A percentile compares a stretch with the other conserved stretches of the same genome.
Conservation (phyloP, 148 eudicot genomes). For the Polygonum aviculare region DNA sequence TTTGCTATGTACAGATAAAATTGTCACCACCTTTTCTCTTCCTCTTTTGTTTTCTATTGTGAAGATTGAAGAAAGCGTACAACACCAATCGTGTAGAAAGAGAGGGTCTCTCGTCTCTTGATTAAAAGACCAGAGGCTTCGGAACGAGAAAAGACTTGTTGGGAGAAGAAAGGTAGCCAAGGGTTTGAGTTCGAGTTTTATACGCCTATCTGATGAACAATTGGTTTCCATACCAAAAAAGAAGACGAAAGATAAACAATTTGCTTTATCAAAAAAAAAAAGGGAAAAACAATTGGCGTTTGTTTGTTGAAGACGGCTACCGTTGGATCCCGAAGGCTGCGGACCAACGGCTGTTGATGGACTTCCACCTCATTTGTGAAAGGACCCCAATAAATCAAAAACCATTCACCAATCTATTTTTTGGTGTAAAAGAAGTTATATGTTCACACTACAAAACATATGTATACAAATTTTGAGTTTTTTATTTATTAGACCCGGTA, state of each 20-base stretch:
- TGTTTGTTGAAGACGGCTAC: background rate
- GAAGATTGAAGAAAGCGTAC: background rate
- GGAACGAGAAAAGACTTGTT: constrained; percentile 2
- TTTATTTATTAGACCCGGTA: too few species aligned
- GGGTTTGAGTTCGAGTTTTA: background rate
- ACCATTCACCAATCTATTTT: background rate
- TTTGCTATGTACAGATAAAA: background rate
- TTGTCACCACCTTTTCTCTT: background rate
- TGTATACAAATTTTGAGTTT: too few species aligned
- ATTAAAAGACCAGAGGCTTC: background rate
- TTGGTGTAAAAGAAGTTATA: too few species aligned
- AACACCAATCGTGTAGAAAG: background rate
- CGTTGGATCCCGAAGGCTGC: background rate
- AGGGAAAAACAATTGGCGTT: background rate
- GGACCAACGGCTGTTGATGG: constrained; percentile 6
- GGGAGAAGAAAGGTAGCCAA: background rate
- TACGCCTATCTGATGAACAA: background rate
- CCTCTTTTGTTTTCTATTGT: background rate
- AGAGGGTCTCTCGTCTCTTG: background rate
- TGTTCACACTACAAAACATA: too few species aligned
- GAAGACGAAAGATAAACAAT: background rate
- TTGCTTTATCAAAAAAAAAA: background rate
- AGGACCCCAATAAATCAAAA: background rate
- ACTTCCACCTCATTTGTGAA: background rate
- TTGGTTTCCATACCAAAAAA: background rate